phyloP scores from a whole-genome alignment of 306 rosid genomes.

The Sindora glabra region DNA sequence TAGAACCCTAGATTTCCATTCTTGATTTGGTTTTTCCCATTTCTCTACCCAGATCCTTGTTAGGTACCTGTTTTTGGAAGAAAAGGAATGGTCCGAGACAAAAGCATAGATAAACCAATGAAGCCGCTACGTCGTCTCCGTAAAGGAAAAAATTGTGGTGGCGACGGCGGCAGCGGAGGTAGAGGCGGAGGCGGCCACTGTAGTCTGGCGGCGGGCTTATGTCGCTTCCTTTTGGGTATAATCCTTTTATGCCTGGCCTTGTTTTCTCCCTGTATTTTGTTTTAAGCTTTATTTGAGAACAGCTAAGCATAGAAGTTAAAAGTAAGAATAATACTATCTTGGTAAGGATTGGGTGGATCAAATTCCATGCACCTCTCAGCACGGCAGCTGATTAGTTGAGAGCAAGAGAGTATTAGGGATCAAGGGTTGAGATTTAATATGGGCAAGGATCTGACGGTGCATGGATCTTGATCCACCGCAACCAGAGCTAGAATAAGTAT shows the following conservation, averaged over 20 bases:
- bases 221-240: constrained; percentile 8
- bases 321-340: background rate
- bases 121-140: background rate
- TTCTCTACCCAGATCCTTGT: too few relatives aligned
- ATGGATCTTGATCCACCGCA: constrained; percentile 17
- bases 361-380: constrained; percentile 3
- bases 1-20: background rate
- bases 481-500: background rate
- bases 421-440: too few relatives aligned
- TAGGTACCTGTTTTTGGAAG: background rate
- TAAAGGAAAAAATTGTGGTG: background rate
- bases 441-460: too few relatives aligned
- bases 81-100: constrained; percentile 17
- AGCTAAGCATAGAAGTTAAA: too few relatives aligned
- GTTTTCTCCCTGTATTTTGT: constrained; percentile 1
- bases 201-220: background rate
- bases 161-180: background rate
- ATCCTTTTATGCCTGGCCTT: background rate
- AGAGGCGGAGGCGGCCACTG: background rate
- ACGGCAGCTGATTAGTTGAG: background rate
- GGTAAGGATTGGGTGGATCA: constrained; percentile 1
- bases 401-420: background rate
- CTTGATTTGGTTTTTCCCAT: background rate
- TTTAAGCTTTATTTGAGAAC: background rate
- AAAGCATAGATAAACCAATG: constrained; percentile 17